These are phyloP conservation scores for Falciphora oryzae DNA, from an alignment of 2,329 filamentous ascomycete genomes.

Conservation along the genomic window DNA sequence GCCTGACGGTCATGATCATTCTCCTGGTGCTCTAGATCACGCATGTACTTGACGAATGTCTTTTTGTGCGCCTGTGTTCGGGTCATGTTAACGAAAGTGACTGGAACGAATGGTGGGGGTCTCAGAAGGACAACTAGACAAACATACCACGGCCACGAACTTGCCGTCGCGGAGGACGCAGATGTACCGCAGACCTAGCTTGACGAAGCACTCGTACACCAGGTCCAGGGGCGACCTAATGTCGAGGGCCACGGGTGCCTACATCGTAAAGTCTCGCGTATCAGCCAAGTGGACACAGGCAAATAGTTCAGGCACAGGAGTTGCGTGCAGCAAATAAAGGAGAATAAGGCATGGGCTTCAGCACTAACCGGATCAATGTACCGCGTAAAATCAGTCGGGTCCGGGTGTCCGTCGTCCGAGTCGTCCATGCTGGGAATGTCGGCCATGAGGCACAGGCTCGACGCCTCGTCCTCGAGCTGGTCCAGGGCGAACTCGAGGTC, in stretches of 20 bases:
- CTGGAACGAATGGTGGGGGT: neutral
- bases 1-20: neutral
- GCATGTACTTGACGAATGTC: conserved; percentile 89
- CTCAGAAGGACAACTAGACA: conserved; percentile 1
- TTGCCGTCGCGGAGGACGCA: conserved; percentile 80
- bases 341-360: no score
- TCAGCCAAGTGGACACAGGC: neutral
- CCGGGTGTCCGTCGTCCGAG: conserved; percentile 46
- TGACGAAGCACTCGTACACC: conserved; percentile 94
- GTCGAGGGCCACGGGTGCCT: conserved; percentile 82
- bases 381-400: conserved; percentile 79
- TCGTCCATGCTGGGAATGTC: conserved; percentile 58
- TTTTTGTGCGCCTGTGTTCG: conserved; percentile 79
- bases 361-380: conserved; percentile 80
- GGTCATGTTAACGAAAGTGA: conserved; percentile 14
- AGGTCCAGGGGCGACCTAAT: conserved; percentile 87
- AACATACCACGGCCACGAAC: conserved; percentile 78
- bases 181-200: conserved; percentile 86
- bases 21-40: conserved; percentile 60
- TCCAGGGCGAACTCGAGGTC: conserved; percentile 93
- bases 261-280: neutral
- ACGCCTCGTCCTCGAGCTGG: conserved; percentile 68
- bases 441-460: conserved; percentile 76
- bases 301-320: neutral
- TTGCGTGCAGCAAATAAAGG: no score